Percentiles rank a stretch among this genome's conserved stretches.
These are phyloP conservation scores for Phytophthora aleatoria DNA, from an alignment of 352 stramenopile genomes.

Conservation along the genomic window DNA sequence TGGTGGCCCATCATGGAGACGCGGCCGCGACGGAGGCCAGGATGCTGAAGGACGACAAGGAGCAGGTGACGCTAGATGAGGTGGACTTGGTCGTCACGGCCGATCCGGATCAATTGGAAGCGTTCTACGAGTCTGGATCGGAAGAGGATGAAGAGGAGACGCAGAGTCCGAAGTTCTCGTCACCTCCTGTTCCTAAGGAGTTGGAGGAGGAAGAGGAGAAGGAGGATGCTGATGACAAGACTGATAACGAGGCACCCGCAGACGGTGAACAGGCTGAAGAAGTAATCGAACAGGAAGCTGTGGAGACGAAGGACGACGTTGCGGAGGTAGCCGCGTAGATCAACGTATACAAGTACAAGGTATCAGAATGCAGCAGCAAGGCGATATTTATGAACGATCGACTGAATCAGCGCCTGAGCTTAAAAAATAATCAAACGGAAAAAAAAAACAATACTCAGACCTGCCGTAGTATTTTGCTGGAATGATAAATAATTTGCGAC, in stretches of 20 bases:
- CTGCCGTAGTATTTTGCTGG: too few relatives aligned
- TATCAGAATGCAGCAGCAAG: conserved; percentile 28
- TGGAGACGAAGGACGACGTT: not conserved
- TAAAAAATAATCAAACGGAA: conserved; percentile 13
- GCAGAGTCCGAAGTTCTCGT: conserved; percentile 18
- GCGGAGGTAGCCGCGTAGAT: conserved; percentile 11
- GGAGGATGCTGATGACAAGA: conserved; percentile 5
- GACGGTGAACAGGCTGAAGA: not conserved
- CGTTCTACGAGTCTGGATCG: conserved; percentile 76
- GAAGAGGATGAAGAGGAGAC: conserved; percentile 37
- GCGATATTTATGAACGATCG: conserved; percentile 36
- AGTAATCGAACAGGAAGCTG: not conserved
- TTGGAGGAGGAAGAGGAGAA: conserved; percentile 46
- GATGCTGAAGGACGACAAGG: conserved; percentile 7
- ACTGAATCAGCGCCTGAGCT: conserved; percentile 9
- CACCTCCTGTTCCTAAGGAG: conserved; percentile 12
- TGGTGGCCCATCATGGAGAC: conserved; percentile 61
- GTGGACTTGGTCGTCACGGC: conserved; percentile 74
- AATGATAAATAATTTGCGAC: too few relatives aligned
- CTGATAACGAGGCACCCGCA: not conserved
- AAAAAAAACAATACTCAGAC: too few relatives aligned
- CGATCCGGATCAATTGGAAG: conserved; percentile 61
- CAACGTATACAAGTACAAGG: not conserved
- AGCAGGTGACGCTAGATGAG: conserved; percentile 63
- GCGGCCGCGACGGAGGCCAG: conserved; percentile 17